Percentiles rank a stretch among this genome's conserved stretches.
Evolutionary conservation across 2,329 filamentous ascomycete genomes (phyloP).

Genomic region (Pezicula carpinea): DNA sequence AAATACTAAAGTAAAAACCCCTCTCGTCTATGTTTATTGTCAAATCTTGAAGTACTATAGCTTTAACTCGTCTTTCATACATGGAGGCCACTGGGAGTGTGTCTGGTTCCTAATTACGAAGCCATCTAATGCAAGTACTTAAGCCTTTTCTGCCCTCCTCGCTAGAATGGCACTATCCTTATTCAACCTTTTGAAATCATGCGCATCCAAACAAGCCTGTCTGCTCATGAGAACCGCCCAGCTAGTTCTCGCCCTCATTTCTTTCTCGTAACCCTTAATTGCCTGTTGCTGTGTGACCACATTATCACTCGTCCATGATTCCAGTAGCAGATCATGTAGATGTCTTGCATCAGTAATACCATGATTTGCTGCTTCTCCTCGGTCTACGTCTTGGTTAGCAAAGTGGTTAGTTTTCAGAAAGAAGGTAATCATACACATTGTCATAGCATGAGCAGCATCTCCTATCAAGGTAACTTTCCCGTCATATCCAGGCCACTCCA

Average conservation of each 20-base stretch:
- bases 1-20: too few species aligned
- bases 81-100: too few species aligned
- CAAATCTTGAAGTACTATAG: too few species aligned
- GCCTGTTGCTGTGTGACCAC: conserved; percentile 5
- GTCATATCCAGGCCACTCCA: conserved; percentile 27
- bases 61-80: too few species aligned
- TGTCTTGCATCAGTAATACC: conserved; percentile 47
- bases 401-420: background rate
- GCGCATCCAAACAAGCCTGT: conserved; percentile 49
- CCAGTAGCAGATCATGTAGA: conserved; percentile 31
- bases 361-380: conserved; percentile 54
- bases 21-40: too few species aligned
- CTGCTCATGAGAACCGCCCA: conserved; percentile 45
- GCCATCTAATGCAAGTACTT: too few species aligned
- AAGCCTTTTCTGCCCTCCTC: conserved; percentile 3
- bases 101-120: too few species aligned
- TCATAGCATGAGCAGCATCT: conserved; percentile 54
- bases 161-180: conserved; percentile 32
- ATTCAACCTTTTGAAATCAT: conserved; percentile 41
- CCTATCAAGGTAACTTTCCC: conserved; percentile 44
- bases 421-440: conserved; percentile 45
- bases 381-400: conserved; percentile 33
- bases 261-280: conserved; percentile 35
- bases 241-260: conserved; percentile 37
- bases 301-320: conserved; percentile 9